Evolutionary conservation across 495 filamentous ascomycete species (phyloP).

Genomic region (Neurospora tetraspora): DNA sequence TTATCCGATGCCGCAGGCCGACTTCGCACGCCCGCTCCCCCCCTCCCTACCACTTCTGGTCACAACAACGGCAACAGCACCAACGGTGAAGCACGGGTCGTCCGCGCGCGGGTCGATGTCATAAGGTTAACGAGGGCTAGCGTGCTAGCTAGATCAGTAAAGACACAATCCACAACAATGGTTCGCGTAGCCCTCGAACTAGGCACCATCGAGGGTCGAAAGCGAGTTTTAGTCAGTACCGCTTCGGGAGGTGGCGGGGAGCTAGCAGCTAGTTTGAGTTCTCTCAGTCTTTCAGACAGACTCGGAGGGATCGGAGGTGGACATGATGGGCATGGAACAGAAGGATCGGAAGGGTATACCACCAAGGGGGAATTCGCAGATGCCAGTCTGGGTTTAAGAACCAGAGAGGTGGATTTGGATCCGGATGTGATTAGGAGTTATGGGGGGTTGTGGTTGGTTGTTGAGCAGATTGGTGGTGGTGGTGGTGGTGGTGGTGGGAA

Average conservation of each 20-base stretch:
- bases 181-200: conserved; percentile 55
- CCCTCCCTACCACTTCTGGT: conserved; percentile 21
- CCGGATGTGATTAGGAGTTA: conserved; percentile 35
- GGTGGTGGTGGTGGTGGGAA: conserved; percentile 3
- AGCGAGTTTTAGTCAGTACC: background rate
- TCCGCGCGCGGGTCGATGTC: conserved; percentile 42
- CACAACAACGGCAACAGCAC: background rate
- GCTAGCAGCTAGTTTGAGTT: background rate
- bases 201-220: conserved; percentile 28
- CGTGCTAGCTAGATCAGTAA: conserved; percentile 27
- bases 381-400: conserved; percentile 55
- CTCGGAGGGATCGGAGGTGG: background rate
- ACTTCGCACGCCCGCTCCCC: conserved; percentile 41
- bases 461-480: conserved; percentile 58
- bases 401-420: conserved; percentile 59
- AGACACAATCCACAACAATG: conserved; percentile 18
- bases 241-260: background rate
- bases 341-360: conserved; percentile 23
- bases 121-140: conserved; percentile 48
- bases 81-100: conserved; percentile 41
- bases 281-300: background rate
- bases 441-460: conserved; percentile 63
- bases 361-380: conserved; percentile 55
- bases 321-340: background rate
- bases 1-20: conserved; percentile 59